A percentile compares a stretch with the other conserved stretches of the same genome.
phyloP scores from a whole-genome alignment of 768 basidiomycete species.

The Xerocomellus intermedius region DNA sequence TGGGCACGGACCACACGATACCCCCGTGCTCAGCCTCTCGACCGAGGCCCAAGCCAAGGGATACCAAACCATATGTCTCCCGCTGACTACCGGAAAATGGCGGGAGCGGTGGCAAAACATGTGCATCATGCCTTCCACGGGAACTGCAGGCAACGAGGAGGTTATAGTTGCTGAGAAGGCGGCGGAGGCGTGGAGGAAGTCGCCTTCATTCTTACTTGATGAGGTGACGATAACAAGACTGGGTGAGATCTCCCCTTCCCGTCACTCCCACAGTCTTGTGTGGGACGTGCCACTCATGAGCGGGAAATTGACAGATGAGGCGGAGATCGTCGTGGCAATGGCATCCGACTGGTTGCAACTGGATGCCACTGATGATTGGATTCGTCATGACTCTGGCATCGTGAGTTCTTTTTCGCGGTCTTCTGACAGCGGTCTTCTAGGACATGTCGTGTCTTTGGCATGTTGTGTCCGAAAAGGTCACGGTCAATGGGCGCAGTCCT shows the following conservation, averaged over 20 bases:
- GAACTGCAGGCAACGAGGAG: conserved; percentile 34
- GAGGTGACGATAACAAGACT: conserved; percentile 89
- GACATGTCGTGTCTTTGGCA: conserved; percentile 12
- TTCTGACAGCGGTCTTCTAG: conserved; percentile 6
- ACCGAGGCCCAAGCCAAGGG: conserved; percentile 58
- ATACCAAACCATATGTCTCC: conserved; percentile 75
- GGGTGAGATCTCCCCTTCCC: conserved; percentile 39
- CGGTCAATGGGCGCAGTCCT: conserved; percentile 19
- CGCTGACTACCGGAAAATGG: conserved; percentile 91
- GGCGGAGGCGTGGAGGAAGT: conserved; percentile 86
- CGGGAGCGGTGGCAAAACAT: conserved; percentile 83
- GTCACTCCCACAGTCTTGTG: conserved; percentile 11
- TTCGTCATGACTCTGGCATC: conserved; percentile 94
- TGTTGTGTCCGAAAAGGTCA: conserved; percentile 14
- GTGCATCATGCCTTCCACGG: conserved; percentile 67
- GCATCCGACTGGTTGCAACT: conserved; percentile 95
- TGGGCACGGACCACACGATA: conserved; percentile 31
- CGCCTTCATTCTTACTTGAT: conserved; percentile 72
- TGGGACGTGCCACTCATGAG: conserved; percentile 15
- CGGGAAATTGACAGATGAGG: conserved; percentile 55
- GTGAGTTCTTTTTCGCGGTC: conserved; percentile 46
- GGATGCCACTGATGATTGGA: conserved; percentile 89
- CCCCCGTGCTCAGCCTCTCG: conserved; percentile 52
- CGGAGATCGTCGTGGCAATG: conserved; percentile 68
- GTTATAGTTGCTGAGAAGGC: conserved; percentile 50